Base-by-base conservation (phyloP, 2,329 filamentous ascomycete genomes). In the Epichloe baconii region DNA sequence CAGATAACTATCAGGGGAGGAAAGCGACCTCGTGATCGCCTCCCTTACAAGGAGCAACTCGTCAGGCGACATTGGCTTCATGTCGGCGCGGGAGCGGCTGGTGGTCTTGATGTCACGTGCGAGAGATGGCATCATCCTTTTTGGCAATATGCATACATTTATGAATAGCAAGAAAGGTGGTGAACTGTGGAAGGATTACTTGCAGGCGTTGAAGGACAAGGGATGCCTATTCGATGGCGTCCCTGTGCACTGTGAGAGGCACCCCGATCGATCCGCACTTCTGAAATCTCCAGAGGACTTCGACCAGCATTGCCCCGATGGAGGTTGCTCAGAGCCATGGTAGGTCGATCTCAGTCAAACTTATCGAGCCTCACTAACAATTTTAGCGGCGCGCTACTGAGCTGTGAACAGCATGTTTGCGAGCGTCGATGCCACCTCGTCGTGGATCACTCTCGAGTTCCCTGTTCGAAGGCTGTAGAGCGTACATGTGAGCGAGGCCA, bases 1-100 rank as follows among this genome's bases (percentile, higher is more conserved):
- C 19, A 83, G 85, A 89, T 54, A 89, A 89, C 54, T 90, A 85
- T 52, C 86, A 89, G 61, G 85, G 85, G 85, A 89, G 59, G 85
- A 90, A 56, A 81, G 78, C 38, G 79, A 88, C 1, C 83, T 90
- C 15, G 80, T 88, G 0, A 75, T 90, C 7, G 77, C 71, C 0
- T 84, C 81, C 0, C 63, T 89, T 11, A 86, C 83, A 0, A 69
- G 86, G 4, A 85, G 83, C 61, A 89, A 89, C 55, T 52, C 58
- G 0, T 59, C 60, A 0, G 75, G 78, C 0, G 80, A 88, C 1
- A 85, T 88, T 34, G 85, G 86, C 0, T 89, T 89, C 61, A 80
- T 89, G 71, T 61, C 68, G 0, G 71, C 81, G 0, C 78, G 78
- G 0, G 77, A 89, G 56, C 72, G 86, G 1, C 62, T 88, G 0